Percentiles rank a stretch among this genome's conserved stretches.
These are phyloP conservation scores for Suillus lakei DNA, from an alignment of 768 basidiomycete genomes.

Conservation along the genomic window DNA sequence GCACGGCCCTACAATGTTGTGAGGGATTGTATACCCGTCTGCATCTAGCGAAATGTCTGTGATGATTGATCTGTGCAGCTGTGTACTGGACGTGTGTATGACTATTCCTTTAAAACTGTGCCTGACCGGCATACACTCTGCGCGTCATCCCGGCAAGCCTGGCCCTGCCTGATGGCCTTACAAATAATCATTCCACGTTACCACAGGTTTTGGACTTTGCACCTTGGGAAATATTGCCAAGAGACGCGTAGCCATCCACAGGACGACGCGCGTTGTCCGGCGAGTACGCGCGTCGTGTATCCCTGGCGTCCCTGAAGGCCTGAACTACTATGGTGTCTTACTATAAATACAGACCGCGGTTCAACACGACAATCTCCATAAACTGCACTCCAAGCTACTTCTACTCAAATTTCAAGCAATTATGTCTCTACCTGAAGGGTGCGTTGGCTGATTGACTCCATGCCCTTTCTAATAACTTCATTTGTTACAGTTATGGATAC, in stretches of 20 bases:
- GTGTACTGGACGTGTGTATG: too few species aligned
- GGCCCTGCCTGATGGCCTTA: not conserved
- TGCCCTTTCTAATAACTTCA: not conserved
- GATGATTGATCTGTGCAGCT: too few species aligned
- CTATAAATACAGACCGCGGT: too few species aligned
- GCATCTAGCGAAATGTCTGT: too few species aligned
- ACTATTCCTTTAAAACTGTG: not conserved
- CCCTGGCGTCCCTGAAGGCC: too few species aligned
- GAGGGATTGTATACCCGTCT: too few species aligned
- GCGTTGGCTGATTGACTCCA: not conserved
- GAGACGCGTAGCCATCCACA: not conserved
- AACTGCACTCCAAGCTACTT: conserved; percentile 13
- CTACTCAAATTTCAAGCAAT: conserved; percentile 33
- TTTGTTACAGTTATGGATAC: conserved; percentile 51
- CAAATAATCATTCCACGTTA: not conserved
- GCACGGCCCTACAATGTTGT: too few species aligned
- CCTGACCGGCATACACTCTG: not conserved
- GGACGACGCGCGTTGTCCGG: too few species aligned
- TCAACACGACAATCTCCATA: too few species aligned
- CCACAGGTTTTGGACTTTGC: not conserved
- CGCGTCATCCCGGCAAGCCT: not conserved
- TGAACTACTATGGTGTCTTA: too few species aligned
- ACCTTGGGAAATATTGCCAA: not conserved
- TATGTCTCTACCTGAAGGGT: not conserved
- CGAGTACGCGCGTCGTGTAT: too few species aligned